Evolutionary conservation across 352 stramenopile genomes (phyloP), one percentile per base, ranked within the genome.

Genomic region (Plasmopara viticola): DNA sequence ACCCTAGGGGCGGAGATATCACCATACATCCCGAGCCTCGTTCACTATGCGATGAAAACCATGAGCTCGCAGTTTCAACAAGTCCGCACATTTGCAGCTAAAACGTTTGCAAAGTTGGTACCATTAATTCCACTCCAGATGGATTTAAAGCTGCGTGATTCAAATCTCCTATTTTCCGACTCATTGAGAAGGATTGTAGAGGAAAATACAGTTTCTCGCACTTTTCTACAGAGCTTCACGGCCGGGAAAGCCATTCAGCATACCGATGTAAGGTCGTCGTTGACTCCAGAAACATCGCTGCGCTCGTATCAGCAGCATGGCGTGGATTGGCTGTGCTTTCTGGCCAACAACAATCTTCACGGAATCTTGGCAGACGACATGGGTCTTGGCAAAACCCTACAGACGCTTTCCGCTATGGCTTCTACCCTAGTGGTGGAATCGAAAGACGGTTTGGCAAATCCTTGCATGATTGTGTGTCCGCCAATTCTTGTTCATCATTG

Each of bases 401-500:
- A 98, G 65, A 78, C 93, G 33, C 79, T 98, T n/a, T 62, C 91
- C 29, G 75, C 77, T 9, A 84, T 98, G 20, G 93, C 81, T 4
- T 66, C 92, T n/a, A 70, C 53, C 39, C 61, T 87, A 42, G 46
- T 47, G 14, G 35, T 35, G 48, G 10, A 44, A 52, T 17, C 25
- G n/a, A 51, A 33, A 34, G n/a, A 44, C 30, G 20, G 20, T 25
- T 25, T 25, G 20, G 7, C 25, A 6, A 38, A 38, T 9, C 38
- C 58, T 31, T 74, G 64, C 14, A 61, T 99, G 4, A 63, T 99
- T 39, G 84, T 99, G 13, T 98, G 94, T 63, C 97, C 97, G 2
- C 84, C 93, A 13, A 95, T 95, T 49, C 75, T 99, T 33, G 79
- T 96, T 46, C 73, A 90, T 35, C 96, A 99, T 67, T 99, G 96